A percentile compares a stretch with the other conserved stretches of the same genome.
Conservation (phyloP, 495 filamentous ascomycete species). For the Amniculicola lignicola region DNA sequence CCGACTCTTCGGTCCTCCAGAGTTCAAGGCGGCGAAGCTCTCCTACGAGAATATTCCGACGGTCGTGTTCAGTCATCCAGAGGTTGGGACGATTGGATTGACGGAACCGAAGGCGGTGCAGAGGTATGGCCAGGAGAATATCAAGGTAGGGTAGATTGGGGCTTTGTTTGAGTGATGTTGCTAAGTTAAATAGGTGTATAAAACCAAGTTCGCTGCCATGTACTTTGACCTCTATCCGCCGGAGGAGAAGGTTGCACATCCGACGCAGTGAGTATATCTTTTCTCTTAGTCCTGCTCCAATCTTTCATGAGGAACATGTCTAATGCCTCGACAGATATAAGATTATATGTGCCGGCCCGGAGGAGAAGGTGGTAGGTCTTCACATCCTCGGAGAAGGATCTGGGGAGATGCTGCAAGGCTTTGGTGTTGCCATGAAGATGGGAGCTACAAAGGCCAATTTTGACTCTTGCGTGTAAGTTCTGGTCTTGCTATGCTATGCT, state of each 20-base stretch:
- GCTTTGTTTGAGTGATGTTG: neutral
- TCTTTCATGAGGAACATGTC: neutral
- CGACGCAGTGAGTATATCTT: constrained; percentile 46
- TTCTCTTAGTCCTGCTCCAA: neutral
- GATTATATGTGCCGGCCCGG: constrained; percentile 54
- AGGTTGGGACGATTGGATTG: constrained; percentile 57
- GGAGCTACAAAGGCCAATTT: constrained; percentile 37
- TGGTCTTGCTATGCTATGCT: neutral
- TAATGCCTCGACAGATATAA: constrained; percentile 44
- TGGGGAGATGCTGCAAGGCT: constrained; percentile 37
- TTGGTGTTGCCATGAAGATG: constrained; percentile 35
- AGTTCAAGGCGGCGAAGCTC: constrained; percentile 50
- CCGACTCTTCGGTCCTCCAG: constrained; percentile 55
- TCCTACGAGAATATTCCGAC: constrained; percentile 59
- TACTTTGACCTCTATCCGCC: constrained; percentile 52
- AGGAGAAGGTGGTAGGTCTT: constrained; percentile 59
- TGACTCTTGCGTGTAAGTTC: constrained; percentile 30
- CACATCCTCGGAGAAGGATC: constrained; percentile 57
- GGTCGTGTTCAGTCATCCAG: constrained; percentile 60
- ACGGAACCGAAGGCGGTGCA: constrained; percentile 56
- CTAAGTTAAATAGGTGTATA: constrained; percentile 46
- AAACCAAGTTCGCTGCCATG: constrained; percentile 57
- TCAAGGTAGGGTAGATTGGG: constrained; percentile 43
- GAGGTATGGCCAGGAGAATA: constrained; percentile 53
- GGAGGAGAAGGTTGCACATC: constrained; percentile 56